Conservation (phyloP, 257 asterid genomes). For the Osmanthus fragrans region DNA sequence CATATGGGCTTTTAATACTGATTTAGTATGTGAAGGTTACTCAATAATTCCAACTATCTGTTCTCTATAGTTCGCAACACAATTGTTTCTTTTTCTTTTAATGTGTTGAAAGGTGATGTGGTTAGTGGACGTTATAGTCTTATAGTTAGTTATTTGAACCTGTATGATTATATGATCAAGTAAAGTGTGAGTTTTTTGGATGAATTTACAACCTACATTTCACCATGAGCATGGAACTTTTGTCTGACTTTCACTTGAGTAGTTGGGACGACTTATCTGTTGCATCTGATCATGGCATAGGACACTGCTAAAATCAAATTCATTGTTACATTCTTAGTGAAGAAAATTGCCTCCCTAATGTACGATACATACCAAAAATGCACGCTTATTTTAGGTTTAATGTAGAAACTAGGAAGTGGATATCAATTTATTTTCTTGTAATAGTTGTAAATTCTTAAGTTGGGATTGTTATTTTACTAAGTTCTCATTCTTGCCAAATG, state of each 20-base stretch:
- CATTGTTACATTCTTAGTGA: too few relatives aligned
- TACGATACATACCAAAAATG: too few relatives aligned
- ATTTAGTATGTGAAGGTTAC: neutral
- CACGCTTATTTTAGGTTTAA: neutral
- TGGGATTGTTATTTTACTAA: neutral
- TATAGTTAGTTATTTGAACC: too few relatives aligned
- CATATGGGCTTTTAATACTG: neutral
- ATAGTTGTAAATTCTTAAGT: neutral
- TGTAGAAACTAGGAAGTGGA: neutral
- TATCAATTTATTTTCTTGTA: neutral
- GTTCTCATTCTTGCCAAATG: neutral
- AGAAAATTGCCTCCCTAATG: too few relatives aligned
- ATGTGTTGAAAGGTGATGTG: neutral
- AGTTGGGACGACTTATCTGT: neutral
- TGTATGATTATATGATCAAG: neutral
- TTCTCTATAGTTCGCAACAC: neutral
- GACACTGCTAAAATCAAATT: neutral
- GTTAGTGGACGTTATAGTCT: too few relatives aligned
- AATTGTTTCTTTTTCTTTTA: too few relatives aligned
- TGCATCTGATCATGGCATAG: neutral
- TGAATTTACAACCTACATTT: neutral
- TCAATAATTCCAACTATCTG: neutral
- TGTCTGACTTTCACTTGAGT: neutral
- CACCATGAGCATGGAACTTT: too few relatives aligned
- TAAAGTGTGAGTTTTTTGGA: neutral